phyloP scores from a whole-genome alignment of 2,329 filamentous ascomycete species.

The Monosporascus sp. region DNA sequence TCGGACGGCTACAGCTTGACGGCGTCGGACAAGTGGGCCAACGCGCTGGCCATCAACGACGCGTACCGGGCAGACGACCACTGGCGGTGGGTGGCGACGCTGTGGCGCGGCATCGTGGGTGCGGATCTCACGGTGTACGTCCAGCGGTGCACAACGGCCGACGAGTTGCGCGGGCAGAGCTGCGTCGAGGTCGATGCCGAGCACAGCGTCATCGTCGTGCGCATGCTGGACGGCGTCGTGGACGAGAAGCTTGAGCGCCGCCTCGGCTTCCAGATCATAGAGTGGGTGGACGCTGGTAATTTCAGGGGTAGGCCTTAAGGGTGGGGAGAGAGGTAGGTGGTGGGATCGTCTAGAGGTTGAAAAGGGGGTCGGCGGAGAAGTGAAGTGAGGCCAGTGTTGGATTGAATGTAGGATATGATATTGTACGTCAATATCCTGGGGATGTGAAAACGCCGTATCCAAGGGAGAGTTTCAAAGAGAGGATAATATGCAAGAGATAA shows the following conservation, averaged over 20 bases:
- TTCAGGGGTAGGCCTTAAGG: conserved; percentile 24
- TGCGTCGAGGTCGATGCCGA: conserved; percentile 53
- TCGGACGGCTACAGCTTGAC: conserved; percentile 75
- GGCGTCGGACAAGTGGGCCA: conserved; percentile 69
- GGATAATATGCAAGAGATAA: background rate
- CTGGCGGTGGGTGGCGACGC: conserved; percentile 94
- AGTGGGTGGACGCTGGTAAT: conserved; percentile 60
- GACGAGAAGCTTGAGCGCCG: conserved; percentile 68
- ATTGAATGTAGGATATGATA: background rate
- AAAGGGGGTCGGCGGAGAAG: background rate
- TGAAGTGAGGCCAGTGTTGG: background rate
- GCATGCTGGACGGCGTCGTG: conserved; percentile 40
- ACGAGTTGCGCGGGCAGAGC: conserved; percentile 22
- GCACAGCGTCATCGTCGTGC: conserved; percentile 45
- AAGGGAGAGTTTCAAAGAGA: background rate
- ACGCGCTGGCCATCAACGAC: conserved; percentile 68
- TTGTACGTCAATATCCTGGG: too few species aligned
- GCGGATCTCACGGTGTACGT: conserved; percentile 75
- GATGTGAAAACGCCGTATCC: too few species aligned
- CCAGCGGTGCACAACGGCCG: conserved; percentile 23
- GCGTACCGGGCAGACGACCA: conserved; percentile 79
- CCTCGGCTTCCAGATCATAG: conserved; percentile 80
- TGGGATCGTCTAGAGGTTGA: background rate
- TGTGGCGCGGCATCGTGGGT: conserved; percentile 82
- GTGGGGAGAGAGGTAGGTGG: conserved; percentile 2